Percentiles rank a stretch among this genome's conserved stretches.
These are phyloP conservation scores for Fusarium ramigenum DNA, from an alignment of 2,329 filamentous ascomycete genomes.

Conservation along the genomic window DNA sequence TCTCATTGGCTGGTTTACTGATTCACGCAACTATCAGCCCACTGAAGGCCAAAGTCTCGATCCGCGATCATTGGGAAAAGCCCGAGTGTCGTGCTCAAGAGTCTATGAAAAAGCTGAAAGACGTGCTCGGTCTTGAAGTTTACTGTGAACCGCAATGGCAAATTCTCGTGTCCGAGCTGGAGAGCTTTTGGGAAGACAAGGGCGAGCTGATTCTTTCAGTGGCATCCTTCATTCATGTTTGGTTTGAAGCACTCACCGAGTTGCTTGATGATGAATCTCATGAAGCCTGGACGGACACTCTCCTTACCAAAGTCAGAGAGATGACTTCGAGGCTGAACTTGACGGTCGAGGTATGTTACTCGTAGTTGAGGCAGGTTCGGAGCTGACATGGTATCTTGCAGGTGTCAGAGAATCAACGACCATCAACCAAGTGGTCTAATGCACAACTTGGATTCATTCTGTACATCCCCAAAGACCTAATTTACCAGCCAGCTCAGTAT, in stretches of 20 bases:
- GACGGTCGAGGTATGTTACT: slow-evolving; percentile 48
- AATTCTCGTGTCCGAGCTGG: slow-evolving; percentile 52
- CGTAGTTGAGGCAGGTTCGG: neutral
- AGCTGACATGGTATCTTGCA: neutral
- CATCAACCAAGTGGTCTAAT: slow-evolving; percentile 51
- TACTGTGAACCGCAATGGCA: slow-evolving; percentile 55
- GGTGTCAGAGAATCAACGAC: slow-evolving; percentile 39
- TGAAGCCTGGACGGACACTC: slow-evolving; percentile 53
- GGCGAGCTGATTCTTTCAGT: slow-evolving; percentile 47
- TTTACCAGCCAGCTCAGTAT: slow-evolving; percentile 48
- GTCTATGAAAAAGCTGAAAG: slow-evolving; percentile 45
- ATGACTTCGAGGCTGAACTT: slow-evolving; percentile 44
- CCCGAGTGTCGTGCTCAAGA: slow-evolving; percentile 46
- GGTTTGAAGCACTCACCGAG: slow-evolving; percentile 50
- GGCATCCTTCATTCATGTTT: slow-evolving; percentile 52
- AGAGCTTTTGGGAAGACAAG: slow-evolving; percentile 52
- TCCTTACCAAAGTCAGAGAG: slow-evolving; percentile 50
- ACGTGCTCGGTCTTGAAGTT: slow-evolving; percentile 52
- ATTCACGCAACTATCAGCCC: slow-evolving; percentile 46
- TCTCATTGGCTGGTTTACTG: neutral
- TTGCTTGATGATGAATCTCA: slow-evolving; percentile 55
- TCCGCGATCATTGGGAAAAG: slow-evolving; percentile 56
- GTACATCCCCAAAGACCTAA: slow-evolving; percentile 47
- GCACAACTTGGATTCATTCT: slow-evolving; percentile 52
- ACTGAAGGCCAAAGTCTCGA: slow-evolving; percentile 52